These are phyloP conservation scores for Paecilomyces fulvus DNA, from an alignment of 2,329 filamentous ascomycete genomes.

Conservation along the genomic window DNA sequence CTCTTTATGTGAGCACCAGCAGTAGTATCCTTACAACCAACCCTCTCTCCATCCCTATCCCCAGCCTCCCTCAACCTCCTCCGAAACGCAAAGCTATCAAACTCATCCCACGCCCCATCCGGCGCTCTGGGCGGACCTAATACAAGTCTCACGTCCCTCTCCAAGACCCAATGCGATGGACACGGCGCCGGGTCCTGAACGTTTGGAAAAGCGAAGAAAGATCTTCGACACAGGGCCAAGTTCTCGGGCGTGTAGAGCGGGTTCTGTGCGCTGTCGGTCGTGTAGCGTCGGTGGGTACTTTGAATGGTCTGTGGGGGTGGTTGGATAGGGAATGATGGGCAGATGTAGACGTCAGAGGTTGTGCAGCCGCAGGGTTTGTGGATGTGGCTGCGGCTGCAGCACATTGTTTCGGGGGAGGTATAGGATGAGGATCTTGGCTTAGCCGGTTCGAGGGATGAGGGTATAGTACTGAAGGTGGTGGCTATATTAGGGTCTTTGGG, in stretches of 20 bases:
- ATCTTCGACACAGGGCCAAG: background rate
- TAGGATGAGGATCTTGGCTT: background rate
- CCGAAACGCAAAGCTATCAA: background rate
- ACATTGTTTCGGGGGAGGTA: constrained; percentile 6
- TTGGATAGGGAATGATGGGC: constrained; percentile 3
- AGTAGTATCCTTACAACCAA: background rate
- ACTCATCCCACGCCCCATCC: background rate
- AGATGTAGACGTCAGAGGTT: constrained; percentile 9
- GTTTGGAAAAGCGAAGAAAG: background rate
- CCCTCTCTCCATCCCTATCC: background rate
- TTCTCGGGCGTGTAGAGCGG: background rate
- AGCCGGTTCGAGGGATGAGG: background rate
- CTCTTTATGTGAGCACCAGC: background rate
- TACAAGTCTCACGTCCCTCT: background rate
- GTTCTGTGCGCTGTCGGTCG: background rate
- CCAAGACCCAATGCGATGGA: background rate
- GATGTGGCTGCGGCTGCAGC: constrained; percentile 8
- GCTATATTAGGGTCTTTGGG: too few species aligned
- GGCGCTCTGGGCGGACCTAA: background rate
- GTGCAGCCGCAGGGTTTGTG: constrained; percentile 9
- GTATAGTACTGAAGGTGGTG: too few species aligned
- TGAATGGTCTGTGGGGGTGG: background rate
- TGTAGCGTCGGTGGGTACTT: background rate
- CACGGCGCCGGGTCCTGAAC: background rate
- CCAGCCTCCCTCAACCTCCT: background rate